Evolutionary conservation across 805 yeast genomes (phyloP), one percentile per base, ranked within the genome.

Genomic region (Myxozyma sirexii): DNA sequence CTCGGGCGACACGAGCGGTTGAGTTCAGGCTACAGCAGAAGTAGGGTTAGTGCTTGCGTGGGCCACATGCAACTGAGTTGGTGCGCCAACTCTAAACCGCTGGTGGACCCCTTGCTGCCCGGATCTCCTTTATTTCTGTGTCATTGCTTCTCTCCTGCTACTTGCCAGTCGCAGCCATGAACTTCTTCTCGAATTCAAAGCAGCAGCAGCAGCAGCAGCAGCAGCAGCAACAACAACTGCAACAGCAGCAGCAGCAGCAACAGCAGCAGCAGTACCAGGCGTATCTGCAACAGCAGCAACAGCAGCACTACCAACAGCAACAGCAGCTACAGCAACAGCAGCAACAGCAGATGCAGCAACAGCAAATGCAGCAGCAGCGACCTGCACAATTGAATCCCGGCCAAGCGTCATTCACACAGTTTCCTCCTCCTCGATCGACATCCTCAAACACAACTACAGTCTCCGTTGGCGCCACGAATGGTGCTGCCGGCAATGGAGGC

Each of bases 401-500:
- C 33, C 62, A 51, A 21, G 27, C 63, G 59, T 51, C 44, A 33
- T 53, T 47, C n/a, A 48, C 63, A 7, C 63, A 55, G 37, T 59
- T 55, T 37, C 59, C 63, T 23, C 54, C 63, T 23, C 59, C 56
- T 3, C 52, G 58, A 3, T 47, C 53, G 19, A 37, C 43, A 4
- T 48, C 53, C 17, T 12, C 53, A 13, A 48, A 26, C 33, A 38
- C 33, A 4, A 23, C 44, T 3, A 37, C 53, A 1, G 23, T 48
- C 31, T 35, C 53, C 6, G 53, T 48, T 19, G 53, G 53, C 13
- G n/a, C 23, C 31, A 21, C 45, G 19, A 48, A 48, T 27, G 44
- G 33, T 7, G 33, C 10, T 29, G 33, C 33, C 6, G 33, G 44
- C 21, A 37, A 13, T 26, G 43, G 90, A n/a, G 75, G 75, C 13